Base-by-base conservation (phyloP, 1,284 basidiomycete species). In the Puccinia polysora region DNA sequence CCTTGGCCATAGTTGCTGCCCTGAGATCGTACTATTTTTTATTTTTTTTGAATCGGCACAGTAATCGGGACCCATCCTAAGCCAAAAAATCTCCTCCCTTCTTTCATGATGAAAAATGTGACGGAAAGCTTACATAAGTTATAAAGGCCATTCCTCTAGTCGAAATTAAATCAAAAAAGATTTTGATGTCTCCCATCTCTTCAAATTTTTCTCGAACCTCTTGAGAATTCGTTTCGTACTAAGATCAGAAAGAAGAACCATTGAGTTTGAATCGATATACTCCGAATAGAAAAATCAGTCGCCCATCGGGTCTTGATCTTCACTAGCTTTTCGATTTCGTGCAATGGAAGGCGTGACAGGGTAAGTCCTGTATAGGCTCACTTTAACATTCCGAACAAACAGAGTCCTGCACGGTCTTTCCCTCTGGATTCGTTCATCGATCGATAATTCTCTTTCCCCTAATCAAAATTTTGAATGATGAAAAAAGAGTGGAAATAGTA, bases 71-170 rank as follows among this genome's bases (percentile, higher is more conserved):
- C n/a, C n/a, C n/a, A n/a, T n/a, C n/a, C n/a, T n/a, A n/a, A n/a
- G n/a, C n/a, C n/a, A 32, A 2, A 4, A 55, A 2, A 32, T 28
- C 2, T 10, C n/a, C 28, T 12, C 0, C 7, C 8, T 4, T 8
- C 8, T 20, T 28, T 25, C 55, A 62, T 23, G 23, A 28, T 6
- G 15, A 34, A 32, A 59, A 52, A 43, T 63, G 59, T 58, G n/a
- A 38, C 40, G 47, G 23, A 34, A 40, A 14, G 85, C 92, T 85
- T 82, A 96, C 93, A 79, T 90, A 98, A 65, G 94, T 97, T 67
- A 97, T 89, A 81, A 98, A 98, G 4, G 95, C 89, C 88, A 98
- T 94, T 20, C 95, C 95, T 73, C 95, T 86, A 38, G 90, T 94
- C 60, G 87, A 85, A 74, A 97, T 90, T 36, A 97, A 83, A 81